Conservation (phyloP, 495 filamentous ascomycete species). For the Penicillium canariense region DNA sequence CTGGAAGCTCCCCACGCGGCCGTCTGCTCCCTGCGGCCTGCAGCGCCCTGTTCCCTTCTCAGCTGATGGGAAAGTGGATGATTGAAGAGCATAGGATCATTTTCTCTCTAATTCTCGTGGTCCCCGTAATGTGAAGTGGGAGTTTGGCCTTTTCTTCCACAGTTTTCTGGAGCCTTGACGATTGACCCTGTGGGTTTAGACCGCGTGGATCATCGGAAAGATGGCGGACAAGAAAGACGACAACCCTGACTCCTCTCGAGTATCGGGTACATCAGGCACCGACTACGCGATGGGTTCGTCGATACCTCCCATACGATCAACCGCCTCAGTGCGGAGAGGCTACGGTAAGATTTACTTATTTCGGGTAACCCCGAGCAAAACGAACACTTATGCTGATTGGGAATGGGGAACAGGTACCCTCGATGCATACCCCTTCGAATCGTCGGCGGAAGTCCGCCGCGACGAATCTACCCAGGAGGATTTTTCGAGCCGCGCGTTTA, state of each 20-base stretch:
- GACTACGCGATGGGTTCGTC: constrained; percentile 10
- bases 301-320: constrained; percentile 18
- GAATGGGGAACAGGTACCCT: constrained; percentile 34
- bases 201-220: constrained; percentile 2
- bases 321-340: constrained; percentile 28
- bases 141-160: too few relatives aligned
- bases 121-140: constrained; percentile 9
- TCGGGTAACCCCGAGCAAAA: constrained; percentile 18
- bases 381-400: constrained; percentile 12
- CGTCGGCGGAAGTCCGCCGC: constrained; percentile 23
- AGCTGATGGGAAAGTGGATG: constrained; percentile 16
- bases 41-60: constrained; percentile 8
- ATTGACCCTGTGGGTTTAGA: too few relatives aligned
- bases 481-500: constrained; percentile 23
- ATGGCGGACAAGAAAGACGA: constrained; percentile 26
- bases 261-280: constrained; percentile 9
- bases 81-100: not conserved
- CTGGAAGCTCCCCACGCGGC: constrained; percentile 21
- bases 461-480: constrained; percentile 36
- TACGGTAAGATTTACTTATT: constrained; percentile 31
- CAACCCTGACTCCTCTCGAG: constrained; percentile 12
- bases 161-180: too few relatives aligned
- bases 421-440: constrained; percentile 27
- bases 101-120: not conserved
- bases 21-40: constrained; percentile 8